Evolutionary conservation across 306 rosid species (phyloP).

Genomic region (Quercus mongolica): DNA sequence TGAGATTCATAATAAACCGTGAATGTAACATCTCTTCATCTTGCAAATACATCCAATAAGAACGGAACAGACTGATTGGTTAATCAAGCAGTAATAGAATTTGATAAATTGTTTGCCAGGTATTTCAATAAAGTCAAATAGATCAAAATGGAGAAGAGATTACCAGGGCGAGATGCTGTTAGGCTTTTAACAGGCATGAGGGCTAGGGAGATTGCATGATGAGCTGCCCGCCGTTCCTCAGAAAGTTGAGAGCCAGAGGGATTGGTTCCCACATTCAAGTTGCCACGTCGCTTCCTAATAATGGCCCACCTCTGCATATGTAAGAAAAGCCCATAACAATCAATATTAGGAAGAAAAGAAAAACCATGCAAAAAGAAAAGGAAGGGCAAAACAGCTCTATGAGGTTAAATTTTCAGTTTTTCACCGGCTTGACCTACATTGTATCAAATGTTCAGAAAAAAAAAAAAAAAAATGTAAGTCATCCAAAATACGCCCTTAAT

Average conservation of each 20-base stretch:
- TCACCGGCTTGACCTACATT: background rate
- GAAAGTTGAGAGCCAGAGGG: conserved; percentile 49
- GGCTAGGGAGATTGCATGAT: conserved; percentile 72
- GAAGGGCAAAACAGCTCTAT: background rate
- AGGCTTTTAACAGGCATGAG: conserved; percentile 64
- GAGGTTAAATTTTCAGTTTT: background rate
- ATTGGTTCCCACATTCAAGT: conserved; percentile 35
- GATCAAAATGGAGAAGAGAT: conserved; percentile 19
- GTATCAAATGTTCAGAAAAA: background rate
- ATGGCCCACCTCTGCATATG: conserved; percentile 76
- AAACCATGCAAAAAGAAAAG: background rate
- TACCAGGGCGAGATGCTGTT: conserved; percentile 58
- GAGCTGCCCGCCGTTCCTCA: conserved; percentile 79
- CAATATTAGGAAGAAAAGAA: conserved; percentile 20
- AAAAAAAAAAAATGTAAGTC: background rate
- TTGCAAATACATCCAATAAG: background rate
- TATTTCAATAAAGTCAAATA: background rate
- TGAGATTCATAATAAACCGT: background rate
- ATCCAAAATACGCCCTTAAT: background rate
- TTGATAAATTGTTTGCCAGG: conserved; percentile 8
- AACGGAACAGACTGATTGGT: background rate
- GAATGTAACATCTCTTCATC: background rate
- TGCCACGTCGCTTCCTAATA: conserved; percentile 54
- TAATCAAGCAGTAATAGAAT: conserved; percentile 2
- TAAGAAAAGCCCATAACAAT: conserved; percentile 31